phyloP scores from a whole-genome alignment of 1,284 basidiomycete genomes.

The Pascua guehoae region DNA sequence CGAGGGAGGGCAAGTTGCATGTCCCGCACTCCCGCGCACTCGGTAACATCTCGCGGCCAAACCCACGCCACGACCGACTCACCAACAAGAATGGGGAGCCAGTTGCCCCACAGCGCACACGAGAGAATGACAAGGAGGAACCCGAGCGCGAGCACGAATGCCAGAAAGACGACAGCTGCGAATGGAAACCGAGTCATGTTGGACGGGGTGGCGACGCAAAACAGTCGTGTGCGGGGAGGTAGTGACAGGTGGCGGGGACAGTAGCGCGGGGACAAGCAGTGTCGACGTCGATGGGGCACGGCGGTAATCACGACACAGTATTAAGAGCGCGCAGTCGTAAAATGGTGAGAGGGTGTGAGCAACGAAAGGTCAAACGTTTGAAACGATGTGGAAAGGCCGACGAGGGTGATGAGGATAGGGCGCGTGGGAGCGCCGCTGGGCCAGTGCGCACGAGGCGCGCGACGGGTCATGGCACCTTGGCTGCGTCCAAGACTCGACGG shows the following conservation, averaged over 20 bases:
- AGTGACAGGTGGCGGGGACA: background rate
- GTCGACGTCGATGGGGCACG: background rate
- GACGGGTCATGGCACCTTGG: no score
- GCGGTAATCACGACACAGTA: no score
- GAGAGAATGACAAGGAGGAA: slow-evolving; percentile 97
- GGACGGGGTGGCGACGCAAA: background rate
- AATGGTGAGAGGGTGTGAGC: no score
- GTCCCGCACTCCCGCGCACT: background rate
- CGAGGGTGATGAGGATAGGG: no score
- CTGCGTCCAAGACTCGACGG: no score
- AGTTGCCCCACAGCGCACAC: slow-evolving; percentile 93
- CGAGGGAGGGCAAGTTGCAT: background rate
- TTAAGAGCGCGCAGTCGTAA: no score
- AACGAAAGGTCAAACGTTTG: no score
- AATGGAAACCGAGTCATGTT: background rate
- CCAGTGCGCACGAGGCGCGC: no score
- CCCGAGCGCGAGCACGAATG: slow-evolving; percentile 93
- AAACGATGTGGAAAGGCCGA: no score
- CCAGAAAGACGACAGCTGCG: slow-evolving; percentile 84
- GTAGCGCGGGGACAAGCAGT: background rate
- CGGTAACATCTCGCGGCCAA: background rate
- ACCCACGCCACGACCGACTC: slow-evolving; percentile 44
- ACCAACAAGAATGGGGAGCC: slow-evolving; percentile 97
- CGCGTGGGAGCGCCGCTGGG: no score
- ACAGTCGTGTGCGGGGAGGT: background rate